These are phyloP conservation scores for Ogataea allantospora DNA, from an alignment of 805 yeast species.

Conservation along the genomic window DNA sequence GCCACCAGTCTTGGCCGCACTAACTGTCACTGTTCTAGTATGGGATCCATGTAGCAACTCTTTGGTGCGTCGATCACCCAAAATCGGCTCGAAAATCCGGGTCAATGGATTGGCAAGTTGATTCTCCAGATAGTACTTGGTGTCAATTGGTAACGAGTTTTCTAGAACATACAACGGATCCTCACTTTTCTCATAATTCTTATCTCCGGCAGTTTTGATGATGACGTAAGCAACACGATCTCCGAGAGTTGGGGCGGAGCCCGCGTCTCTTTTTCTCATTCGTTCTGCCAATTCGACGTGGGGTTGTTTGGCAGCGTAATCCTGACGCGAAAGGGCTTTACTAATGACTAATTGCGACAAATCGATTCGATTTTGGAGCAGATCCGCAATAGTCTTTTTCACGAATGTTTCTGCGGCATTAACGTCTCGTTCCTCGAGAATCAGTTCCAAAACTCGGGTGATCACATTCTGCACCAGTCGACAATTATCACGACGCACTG, in stretches of 20 bases:
- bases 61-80: slow-evolving; percentile 81
- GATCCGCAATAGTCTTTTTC: slow-evolving; percentile 82
- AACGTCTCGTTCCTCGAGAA: slow-evolving; percentile 85
- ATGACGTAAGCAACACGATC: slow-evolving; percentile 98
- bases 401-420: slow-evolving; percentile 82
- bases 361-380: slow-evolving; percentile 88
- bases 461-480: slow-evolving; percentile 91
- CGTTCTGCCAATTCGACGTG: slow-evolving; percentile 95
- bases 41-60: slow-evolving; percentile 81
- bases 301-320: slow-evolving; percentile 95
- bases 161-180: slow-evolving; percentile 94
- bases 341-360: slow-evolving; percentile 91
- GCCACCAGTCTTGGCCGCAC: slow-evolving; percentile 81
- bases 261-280: slow-evolving; percentile 95
- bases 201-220: slow-evolving; percentile 75
- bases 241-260: slow-evolving; percentile 95
- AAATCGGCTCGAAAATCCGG: slow-evolving; percentile 91
- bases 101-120: slow-evolving; percentile 89
- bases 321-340: slow-evolving; percentile 83
- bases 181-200: slow-evolving; percentile 93
- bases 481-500: slow-evolving; percentile 97
- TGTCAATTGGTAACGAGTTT: slow-evolving; percentile 88
- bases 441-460: slow-evolving; percentile 81
- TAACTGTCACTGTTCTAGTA: slow-evolving; percentile 70
- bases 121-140: slow-evolving; percentile 89